Conservation (phyloP, 2,329 filamentous ascomycete species). For the Daldinia sp. region DNA sequence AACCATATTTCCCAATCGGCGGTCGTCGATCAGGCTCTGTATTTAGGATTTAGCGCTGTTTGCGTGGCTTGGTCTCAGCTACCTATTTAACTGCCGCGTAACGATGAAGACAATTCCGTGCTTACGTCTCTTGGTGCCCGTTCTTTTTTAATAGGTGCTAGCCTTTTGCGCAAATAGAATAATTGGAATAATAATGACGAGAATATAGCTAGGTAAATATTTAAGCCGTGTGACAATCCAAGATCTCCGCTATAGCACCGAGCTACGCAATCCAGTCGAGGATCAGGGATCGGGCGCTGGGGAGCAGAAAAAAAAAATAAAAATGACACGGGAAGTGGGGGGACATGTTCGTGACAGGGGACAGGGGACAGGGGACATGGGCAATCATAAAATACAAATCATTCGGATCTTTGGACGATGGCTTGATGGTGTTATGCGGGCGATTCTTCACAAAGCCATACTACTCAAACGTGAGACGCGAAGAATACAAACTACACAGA, state of each 20-base stretch:
- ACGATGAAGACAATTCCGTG: background rate
- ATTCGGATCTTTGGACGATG: background rate
- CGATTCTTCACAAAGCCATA: background rate
- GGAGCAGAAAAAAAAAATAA: background rate
- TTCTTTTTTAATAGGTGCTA: background rate
- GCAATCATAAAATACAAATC: background rate
- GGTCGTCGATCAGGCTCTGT: conserved; percentile 5
- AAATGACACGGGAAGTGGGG: conserved; percentile 1
- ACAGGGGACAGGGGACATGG: background rate
- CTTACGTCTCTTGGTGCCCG: conserved; percentile 4
- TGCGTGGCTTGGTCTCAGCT: conserved; percentile 5
- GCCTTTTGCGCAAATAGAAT: background rate
- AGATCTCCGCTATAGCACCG: background rate
- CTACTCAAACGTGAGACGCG: background rate
- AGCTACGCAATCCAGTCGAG: conserved; percentile 19
- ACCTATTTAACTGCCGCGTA: background rate
- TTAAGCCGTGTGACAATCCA: background rate
- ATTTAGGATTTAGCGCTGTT: background rate
- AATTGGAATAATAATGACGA: background rate
- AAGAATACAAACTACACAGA: too few species aligned
- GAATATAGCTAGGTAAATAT: background rate
- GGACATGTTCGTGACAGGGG: background rate
- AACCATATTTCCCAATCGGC: background rate
- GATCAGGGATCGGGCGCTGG: conserved; percentile 16
- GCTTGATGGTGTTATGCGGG: background rate